Base-by-base conservation (phyloP, 345 rosid species). In the Ricinus communis region DNA sequence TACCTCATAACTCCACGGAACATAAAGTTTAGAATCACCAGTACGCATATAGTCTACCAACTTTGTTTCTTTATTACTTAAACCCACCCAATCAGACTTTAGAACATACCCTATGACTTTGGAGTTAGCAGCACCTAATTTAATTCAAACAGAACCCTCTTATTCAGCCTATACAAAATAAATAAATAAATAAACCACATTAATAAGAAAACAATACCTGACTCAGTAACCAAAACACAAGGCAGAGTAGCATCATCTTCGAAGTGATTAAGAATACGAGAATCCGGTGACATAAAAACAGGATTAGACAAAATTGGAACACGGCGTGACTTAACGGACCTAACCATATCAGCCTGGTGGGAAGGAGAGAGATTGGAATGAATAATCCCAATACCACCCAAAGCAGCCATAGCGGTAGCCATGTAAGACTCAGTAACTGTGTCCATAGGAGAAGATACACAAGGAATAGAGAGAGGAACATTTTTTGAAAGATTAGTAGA, bases 381-480 rank as follows among this genome's bases (percentile, higher is more conserved):
- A 41, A 95, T 79, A 69, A 92, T 79, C 49, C 93, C 96, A 11
- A 95, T 88, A 24, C 91, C 90, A 0, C 99, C 97, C 2, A 92
- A 77, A 0, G 96, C 80, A 9, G 99, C 97, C 96, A 94, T 86
- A 63, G 97, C 83, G 16, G 96, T 78, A 27, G 97, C 98, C 97
- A 91, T 91, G 84, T 85, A 77, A 36, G 95, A 83, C 71, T 89
- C 97, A 0, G 97, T 87, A 31, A 92, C 99, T 19, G 99, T 95
- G 72, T 95, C 98, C 98, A 94, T 91, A 5, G 97, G 97, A 40
- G 98, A 94, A 22, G 98, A 82, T 22, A 94, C 93, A 56, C 92
- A 94, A 8, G 98, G 98, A 73, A 85, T 78, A 2, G 91, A 80
- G 54, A 94, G 93, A 9, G 83, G 71, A 60, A 94, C 66, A 74